phyloP scores from a whole-genome alignment of 805 yeast genomes.

The Starmera dryadoides region DNA sequence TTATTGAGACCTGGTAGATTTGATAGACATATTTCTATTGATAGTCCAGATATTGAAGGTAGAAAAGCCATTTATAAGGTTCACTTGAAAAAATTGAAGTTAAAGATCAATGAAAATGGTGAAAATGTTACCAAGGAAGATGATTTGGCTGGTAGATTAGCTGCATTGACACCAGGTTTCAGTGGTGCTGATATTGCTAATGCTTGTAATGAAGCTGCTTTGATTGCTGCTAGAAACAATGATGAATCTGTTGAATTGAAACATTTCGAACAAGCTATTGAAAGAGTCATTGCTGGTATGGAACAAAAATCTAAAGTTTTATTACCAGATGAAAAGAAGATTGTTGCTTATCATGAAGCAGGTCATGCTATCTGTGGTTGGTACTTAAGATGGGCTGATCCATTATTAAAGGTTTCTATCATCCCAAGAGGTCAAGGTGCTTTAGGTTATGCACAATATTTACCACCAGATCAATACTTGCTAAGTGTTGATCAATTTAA shows the following conservation, averaged over 20 bases:
- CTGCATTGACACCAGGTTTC: conserved; percentile 91
- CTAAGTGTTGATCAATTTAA: conserved; percentile 66
- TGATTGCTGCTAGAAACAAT: conserved; percentile 80
- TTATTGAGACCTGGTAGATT: conserved; percentile 92
- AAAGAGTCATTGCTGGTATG: conserved; percentile 90
- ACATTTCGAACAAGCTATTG: conserved; percentile 90
- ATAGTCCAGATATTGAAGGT: conserved; percentile 84
- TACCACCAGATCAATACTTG: conserved; percentile 84
- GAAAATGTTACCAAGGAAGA: conserved; percentile 38
- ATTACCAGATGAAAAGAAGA: conserved; percentile 71
- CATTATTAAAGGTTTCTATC: conserved; percentile 85
- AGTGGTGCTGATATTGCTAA: conserved; percentile 96
- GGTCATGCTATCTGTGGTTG: conserved; percentile 97
- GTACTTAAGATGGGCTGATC: conserved; percentile 84
- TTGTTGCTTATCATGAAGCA: conserved; percentile 93
- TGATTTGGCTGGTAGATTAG: conserved; percentile 71
- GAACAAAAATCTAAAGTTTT: conserved; percentile 79
- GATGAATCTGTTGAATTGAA: conserved; percentile 51
- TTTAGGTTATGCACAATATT: conserved; percentile 90
- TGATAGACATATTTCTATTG: conserved; percentile 82
- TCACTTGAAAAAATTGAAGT: conserved; percentile 58
- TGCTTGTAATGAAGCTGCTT: conserved; percentile 90
- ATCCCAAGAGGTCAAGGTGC: conserved; percentile 95
- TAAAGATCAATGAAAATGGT: conserved; percentile 32
- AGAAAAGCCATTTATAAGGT: conserved; percentile 82